Base-by-base conservation (phyloP, 2,329 filamentous ascomycete genomes). In the Colletotrichum zoysiae region DNA sequence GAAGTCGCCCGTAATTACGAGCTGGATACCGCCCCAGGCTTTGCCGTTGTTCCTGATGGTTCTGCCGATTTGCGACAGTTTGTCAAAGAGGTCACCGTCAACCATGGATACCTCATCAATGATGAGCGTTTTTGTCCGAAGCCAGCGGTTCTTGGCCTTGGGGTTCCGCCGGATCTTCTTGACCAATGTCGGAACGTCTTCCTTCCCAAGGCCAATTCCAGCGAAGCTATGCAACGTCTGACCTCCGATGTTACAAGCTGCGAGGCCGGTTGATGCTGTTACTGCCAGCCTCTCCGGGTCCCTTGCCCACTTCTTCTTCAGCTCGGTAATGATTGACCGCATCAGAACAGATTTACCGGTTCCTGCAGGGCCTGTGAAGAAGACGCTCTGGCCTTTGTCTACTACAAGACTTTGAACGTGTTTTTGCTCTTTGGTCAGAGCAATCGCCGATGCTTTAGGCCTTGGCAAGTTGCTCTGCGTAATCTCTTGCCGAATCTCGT, bases 81-180 rank as follows among this genome's bases (percentile, higher is more conserved):
- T 99, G 84, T 99, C 96, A 76, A 98, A 99, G 0, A 99, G 86
- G 44, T 98, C 95, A 1, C 94, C 96, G 77, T 99, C 96, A 5
- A 99, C 95, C 97, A 99, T 99, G 16, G 96, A 98, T 4, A 99
- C 91, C 80, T 99, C 96, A 81, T 99, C 96, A 76, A 99, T 89
- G 75, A 99, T 88, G 33, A 99, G 87, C 16, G 94, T 90, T 78
- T 95, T 97, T 0, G 95, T 97, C 68, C 91, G 90, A 75, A 97
- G 83, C 97, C 97, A 99, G 51, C 95, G 89, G 74, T 90, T 92
- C 79, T 93, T 95, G 30, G 95, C 94, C 79, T 98, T 98, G 23
- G 89, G 87, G 75, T 98, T 98, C 70, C 91, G 89, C 76, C 93
- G 92, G 76, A 99, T 94, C 86, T 98, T 99, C 81, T 93, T 96